Percentiles rank a stretch among this genome's conserved stretches.
Conservation (phyloP, 345 rosid species). For the Gossypium ekmanianum region DNA sequence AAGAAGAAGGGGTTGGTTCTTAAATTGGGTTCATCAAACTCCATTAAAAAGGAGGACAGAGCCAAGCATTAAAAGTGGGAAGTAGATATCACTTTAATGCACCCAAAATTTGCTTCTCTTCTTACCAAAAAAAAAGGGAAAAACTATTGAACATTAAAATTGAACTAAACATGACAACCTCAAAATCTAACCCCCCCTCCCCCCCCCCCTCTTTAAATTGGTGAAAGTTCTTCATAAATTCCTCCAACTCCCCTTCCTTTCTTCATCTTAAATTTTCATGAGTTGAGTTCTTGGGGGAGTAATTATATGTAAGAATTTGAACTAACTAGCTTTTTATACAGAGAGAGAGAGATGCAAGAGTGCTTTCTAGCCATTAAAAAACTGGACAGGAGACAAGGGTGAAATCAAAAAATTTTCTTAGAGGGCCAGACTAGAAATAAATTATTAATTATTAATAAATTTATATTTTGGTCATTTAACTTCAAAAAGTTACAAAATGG, state of each 20-base stretch:
- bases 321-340: not conserved
- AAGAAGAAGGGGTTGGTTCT: conserved; percentile 16
- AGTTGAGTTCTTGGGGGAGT: not conserved
- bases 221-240: conserved; percentile 6
- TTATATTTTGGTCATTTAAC: rapidly evolving
- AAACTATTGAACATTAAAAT: conserved; percentile 26
- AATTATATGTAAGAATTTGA: not conserved
- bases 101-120: conserved; percentile 20
- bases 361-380: no score
- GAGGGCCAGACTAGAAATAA: no score
- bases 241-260: not conserved
- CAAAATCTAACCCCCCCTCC: conserved; percentile 5
- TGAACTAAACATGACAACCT: conserved; percentile 24
- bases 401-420: no score
- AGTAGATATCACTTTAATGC: conserved; percentile 51
- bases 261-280: conserved; percentile 5
- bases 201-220: not conserved
- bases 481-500: rapidly evolving
- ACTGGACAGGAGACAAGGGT: no score
- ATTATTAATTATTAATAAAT: no score
- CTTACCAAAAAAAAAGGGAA: not conserved
- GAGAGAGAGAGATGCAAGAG: no score
- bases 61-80: conserved; percentile 43
- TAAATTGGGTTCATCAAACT: conserved; percentile 38
- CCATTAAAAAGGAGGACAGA: conserved; percentile 45